Conservation (phyloP, 306 rosid genomes). For the Hippophae gyantsensis region DNA sequence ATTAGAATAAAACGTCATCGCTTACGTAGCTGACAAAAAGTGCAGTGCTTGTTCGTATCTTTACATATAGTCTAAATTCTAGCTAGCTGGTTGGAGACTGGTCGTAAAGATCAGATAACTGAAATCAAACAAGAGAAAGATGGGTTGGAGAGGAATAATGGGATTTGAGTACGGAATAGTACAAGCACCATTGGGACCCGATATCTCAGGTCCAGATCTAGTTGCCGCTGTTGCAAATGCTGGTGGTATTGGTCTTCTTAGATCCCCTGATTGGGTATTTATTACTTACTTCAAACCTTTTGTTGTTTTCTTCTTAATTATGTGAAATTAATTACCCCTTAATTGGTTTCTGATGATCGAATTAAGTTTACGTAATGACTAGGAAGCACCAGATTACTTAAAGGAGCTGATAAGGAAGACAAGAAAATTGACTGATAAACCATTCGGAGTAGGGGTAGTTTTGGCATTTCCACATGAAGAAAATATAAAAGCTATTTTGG, state of each 20-base stretch:
- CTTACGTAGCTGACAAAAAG: too few relatives aligned
- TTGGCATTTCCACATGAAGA: conserved; percentile 70
- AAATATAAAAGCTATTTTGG: conserved; percentile 57
- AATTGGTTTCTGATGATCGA: not conserved
- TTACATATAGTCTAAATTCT: too few relatives aligned
- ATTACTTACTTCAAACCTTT: not conserved
- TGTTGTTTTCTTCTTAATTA: not conserved
- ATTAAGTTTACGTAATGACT: not conserved
- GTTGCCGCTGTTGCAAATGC: conserved; percentile 81
- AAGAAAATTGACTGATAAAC: conserved; percentile 58
- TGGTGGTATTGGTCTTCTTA: conserved; percentile 61
- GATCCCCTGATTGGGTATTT: conserved; percentile 60
- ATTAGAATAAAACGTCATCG: too few relatives aligned
- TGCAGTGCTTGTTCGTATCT: too few relatives aligned
- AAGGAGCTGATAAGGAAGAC: conserved; percentile 59
- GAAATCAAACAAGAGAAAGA: not conserved
- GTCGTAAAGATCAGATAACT: too few relatives aligned
- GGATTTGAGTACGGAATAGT: conserved; percentile 64
- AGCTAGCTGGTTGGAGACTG: too few relatives aligned
- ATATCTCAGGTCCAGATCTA: conserved; percentile 65
- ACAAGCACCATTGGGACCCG: conserved; percentile 78
- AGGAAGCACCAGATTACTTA: conserved; percentile 63
- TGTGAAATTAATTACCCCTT: not conserved
- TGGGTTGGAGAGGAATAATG: conserved; percentile 63
- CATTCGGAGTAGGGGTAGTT: conserved; percentile 72